These are phyloP conservation scores for Cymbidium sinense DNA, from an alignment of 106 monocot genomes.

Conservation along the genomic window DNA sequence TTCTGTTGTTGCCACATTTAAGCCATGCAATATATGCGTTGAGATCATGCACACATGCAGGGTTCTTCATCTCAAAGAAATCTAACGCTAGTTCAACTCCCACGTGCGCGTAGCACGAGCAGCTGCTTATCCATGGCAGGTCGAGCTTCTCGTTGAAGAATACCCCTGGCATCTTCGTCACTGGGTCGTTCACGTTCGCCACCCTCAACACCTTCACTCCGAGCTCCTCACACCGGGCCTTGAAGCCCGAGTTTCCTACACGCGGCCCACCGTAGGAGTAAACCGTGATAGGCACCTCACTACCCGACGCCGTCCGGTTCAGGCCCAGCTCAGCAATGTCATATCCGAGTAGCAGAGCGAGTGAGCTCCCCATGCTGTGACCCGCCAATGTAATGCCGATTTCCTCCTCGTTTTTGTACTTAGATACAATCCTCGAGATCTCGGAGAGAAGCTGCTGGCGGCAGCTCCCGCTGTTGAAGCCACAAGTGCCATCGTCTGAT, in stretches of 20 bases:
- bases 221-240: constrained; percentile 50
- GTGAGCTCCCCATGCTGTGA: constrained; percentile 70
- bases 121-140: constrained; percentile 23
- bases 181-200: constrained; percentile 57
- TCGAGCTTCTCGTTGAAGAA: constrained; percentile 36
- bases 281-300: constrained; percentile 30
- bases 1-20: constrained; percentile 13
- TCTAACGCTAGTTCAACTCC: constrained; percentile 50
- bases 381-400: constrained; percentile 50
- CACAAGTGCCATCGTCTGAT: constrained; percentile 22
- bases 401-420: constrained; percentile 21
- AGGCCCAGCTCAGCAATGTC: constrained; percentile 62
- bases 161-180: constrained; percentile 54
- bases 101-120: constrained; percentile 51
- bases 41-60: constrained; percentile 52
- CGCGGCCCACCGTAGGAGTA: constrained; percentile 59
- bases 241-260: constrained; percentile 55
- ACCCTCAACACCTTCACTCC: constrained; percentile 65
- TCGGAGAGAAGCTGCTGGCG: constrained; percentile 45
- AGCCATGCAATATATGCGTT: constrained; percentile 35
- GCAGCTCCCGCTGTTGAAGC: constrained; percentile 41
- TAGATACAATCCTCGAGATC: constrained; percentile 23
- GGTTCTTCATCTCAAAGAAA: constrained; percentile 51
- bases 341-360: constrained; percentile 48
- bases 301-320: constrained; percentile 9